Evolutionary conservation across 129 eudicot species (phyloP), one percentile per base, ranked within the genome.

Genomic region (Artemisia argyi): DNA sequence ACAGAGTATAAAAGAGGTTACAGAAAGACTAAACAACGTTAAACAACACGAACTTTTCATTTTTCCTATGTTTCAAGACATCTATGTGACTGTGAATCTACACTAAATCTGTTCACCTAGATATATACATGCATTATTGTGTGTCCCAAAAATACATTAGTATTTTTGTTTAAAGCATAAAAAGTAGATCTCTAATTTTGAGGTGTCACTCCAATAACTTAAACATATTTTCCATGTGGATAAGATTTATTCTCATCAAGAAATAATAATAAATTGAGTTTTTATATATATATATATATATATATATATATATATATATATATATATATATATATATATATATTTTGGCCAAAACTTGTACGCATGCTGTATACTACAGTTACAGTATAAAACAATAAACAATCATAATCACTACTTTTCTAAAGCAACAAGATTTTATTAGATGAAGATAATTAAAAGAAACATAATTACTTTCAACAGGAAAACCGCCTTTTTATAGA

Each of bases 1-100:
- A 20, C n/a, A n/a, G n/a, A n/a, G n/a, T 20, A 63, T 24, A 44
- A 42, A 59, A 76, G 53, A 30, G 39, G 46, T 76, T 55, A 75
- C 54, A 19, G 18, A 73, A 73, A 61, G 11, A 68, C 71, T 5
- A 12, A 71, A 35, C 42, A 35, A 35, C 8, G 56, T 53, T 53
- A 20, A 59, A 17, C 56, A 68, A 48, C 46, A 56, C 35, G 19
- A 48, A 42, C 42, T 35, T 46, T 17, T 28, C 18, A 35, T 32
- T 22, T 74, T 12, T 61, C 58, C 42, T 35, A 35, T 35, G 42
- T 35, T 5, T 30, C 8, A 6, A 35, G 42, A 35, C 42, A 32
- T 32, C 39, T 32, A 32, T 32, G 39, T 32, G 39, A 32, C 39
- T 32, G 1, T 24, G 42, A 35, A 5, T 35, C 42, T 5, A 35